Conservation (phyloP, 352 stramenopile genomes). For the Phytophthora lateralis region DNA sequence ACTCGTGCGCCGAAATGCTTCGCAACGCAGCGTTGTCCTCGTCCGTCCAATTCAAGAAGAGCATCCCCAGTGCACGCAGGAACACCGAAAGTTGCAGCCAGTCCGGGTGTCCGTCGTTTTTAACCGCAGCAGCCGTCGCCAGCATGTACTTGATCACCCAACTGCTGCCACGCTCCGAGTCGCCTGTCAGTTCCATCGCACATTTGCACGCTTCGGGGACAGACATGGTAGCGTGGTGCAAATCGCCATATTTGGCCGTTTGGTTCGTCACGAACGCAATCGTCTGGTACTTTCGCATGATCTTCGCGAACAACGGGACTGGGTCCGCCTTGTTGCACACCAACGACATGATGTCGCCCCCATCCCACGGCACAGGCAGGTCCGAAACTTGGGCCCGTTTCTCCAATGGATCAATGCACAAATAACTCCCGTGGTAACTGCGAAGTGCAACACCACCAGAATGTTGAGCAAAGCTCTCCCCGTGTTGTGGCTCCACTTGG, state of each 20-base stretch:
- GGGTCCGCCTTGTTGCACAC: conserved; percentile 70
- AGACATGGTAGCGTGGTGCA: conserved; percentile 60
- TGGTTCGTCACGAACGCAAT: conserved; percentile 54
- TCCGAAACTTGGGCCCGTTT: conserved; percentile 34
- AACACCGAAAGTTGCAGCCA: conserved; percentile 84
- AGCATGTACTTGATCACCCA: conserved; percentile 82
- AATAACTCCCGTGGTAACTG: conserved; percentile 81
- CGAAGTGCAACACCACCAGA: conserved; percentile 65
- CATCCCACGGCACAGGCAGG: conserved; percentile 72
- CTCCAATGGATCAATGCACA: conserved; percentile 62
- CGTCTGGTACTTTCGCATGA: conserved; percentile 83
- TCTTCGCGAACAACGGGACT: conserved; percentile 61
- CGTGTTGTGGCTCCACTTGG: conserved; percentile 71
- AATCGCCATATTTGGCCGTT: conserved; percentile 47
- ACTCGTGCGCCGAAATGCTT: conserved; percentile 76
- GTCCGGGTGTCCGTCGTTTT: conserved; percentile 74
- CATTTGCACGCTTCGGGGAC: conserved; percentile 63
- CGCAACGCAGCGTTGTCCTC: conserved; percentile 67
- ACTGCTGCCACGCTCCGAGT: conserved; percentile 45
- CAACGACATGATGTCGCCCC: conserved; percentile 69
- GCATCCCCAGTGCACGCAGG: conserved; percentile 70
- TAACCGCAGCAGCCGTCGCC: conserved; percentile 57
- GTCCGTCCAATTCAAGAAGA: conserved; percentile 81
- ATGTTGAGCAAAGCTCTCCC: conserved; percentile 11
- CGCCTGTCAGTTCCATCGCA: conserved; percentile 68